Evolutionary conservation across 805 yeast genomes (phyloP), one percentile per base, ranked within the genome.

Genomic region (Lachancea sp.): DNA sequence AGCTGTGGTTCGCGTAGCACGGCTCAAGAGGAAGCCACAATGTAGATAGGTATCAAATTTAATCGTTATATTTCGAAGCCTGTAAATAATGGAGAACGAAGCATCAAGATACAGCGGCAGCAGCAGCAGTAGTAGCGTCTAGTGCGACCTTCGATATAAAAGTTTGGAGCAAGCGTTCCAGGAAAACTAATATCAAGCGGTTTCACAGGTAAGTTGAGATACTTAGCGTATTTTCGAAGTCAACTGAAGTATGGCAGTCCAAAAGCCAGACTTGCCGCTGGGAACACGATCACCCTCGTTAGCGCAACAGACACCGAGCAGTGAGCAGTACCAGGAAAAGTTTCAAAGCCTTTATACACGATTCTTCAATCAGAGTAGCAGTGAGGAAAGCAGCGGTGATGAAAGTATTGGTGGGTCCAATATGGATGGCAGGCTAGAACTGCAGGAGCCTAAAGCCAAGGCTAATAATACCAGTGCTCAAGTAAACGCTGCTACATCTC

Each of bases 301-400:
- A n/a, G 25, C 13, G 9, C 20, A 7, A 21, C 23, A 23, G 8
- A 28, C 38, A 12, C 34, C 34, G 13, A 39, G 32, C 13, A 23
- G 38, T 17, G 34, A 39, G 30, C 38, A 39, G 16, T 39, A 39
- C 18, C 34, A 33, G 24, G 36, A 22, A 30, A 33, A 29, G 21
- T 39, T 34, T 29, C 38, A 39, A 23, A 25, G 23, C 18, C 11
- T 39, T 17, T 39, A 31, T 38, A 34, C 37, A 4, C 23, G 38
- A 26, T 34, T 22, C 24, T 15, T 39, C n/a, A 31, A 37, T 15
- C 40, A 37, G 12, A 21, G 21, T 9, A 28, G 33, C 24, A 31
- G 28, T n/a, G 40, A 37, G 4, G 40, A 37, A 4, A 24, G 22
- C 24, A 34, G 36, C 25, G 29, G 25, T 11, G 42, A 39, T 9